Evolutionary conservation across 208 protist species (phyloP).

Genomic region (Hexamita inflata): DNA sequence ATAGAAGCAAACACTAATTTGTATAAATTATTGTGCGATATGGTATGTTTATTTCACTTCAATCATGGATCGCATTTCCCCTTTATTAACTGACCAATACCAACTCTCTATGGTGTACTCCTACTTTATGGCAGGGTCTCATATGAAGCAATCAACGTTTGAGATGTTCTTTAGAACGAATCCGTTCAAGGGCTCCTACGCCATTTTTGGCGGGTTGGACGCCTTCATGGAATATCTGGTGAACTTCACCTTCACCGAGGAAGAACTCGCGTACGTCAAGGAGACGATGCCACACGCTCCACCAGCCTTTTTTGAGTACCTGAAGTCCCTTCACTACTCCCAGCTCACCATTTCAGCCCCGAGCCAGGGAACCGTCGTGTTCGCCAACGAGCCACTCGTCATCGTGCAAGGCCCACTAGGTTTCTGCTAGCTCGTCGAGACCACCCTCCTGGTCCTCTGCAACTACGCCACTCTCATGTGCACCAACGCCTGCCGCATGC

Average conservation of each 20-base stretch:
- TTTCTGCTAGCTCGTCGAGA: slow-evolving; percentile 60
- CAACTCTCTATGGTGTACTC: slow-evolving; percentile 28
- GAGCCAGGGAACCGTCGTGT: slow-evolving; percentile 49
- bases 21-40: no score
- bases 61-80: no score
- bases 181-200: slow-evolving; percentile 62
- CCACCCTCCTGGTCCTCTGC: slow-evolving; percentile 52
- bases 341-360: slow-evolving; percentile 46
- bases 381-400: slow-evolving; percentile 58
- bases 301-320: slow-evolving; percentile 35
- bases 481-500: slow-evolving; percentile 60
- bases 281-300: slow-evolving; percentile 24
- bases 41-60: no score
- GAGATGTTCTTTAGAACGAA: slow-evolving; percentile 67
- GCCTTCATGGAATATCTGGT: slow-evolving; percentile 48
- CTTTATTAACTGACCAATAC: slow-evolving; percentile 32
- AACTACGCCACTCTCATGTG: slow-evolving; percentile 57
- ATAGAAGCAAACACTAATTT: no score
- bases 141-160: slow-evolving; percentile 54
- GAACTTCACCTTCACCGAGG: slow-evolving; percentile 43
- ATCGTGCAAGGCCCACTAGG: slow-evolving; percentile 58
- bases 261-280: slow-evolving; percentile 47
- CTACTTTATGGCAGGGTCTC: slow-evolving; percentile 31
- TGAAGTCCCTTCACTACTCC: slow-evolving; percentile 35
- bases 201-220: slow-evolving; percentile 59